These are phyloP conservation scores for Dimocarpus longan DNA, from an alignment of 345 rosid species.

Conservation along the genomic window DNA sequence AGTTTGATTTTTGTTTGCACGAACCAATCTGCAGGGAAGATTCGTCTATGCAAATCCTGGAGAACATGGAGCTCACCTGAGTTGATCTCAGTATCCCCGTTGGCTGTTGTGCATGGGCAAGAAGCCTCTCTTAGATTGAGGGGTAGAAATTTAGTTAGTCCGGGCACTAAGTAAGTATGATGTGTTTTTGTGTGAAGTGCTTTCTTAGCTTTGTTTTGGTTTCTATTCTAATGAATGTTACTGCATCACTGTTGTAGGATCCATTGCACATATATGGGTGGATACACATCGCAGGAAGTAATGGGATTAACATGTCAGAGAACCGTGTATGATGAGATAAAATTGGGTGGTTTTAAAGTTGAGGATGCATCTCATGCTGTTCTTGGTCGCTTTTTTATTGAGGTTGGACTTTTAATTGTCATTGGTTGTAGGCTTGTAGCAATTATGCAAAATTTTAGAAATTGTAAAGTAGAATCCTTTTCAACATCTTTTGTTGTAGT, in stretches of 20 bases:
- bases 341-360: constrained; percentile 52
- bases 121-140: constrained; percentile 61
- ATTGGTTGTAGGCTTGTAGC: neutral
- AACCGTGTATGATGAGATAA: constrained; percentile 56
- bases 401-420: constrained; percentile 48
- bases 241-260: constrained; percentile 46
- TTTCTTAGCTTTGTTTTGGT: neutral
- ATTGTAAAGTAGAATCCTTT: constrained; percentile 3
- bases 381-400: constrained; percentile 82
- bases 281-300: constrained; percentile 58
- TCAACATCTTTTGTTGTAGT: constrained; percentile 2
- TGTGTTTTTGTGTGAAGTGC: constrained; percentile 4
- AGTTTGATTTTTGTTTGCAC: constrained; percentile 9
- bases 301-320: constrained; percentile 34
- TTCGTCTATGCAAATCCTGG: constrained; percentile 77
- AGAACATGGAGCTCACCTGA: constrained; percentile 77
- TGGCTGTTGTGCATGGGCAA: constrained; percentile 78
- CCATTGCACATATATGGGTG: constrained; percentile 65
- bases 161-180: constrained; percentile 67
- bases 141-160: constrained; percentile 72
- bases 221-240: constrained; percentile 13
- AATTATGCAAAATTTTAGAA: constrained; percentile 2
- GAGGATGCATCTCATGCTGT: constrained; percentile 36
- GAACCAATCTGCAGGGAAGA: constrained; percentile 53
- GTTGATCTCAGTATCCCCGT: constrained; percentile 75